Conservation (phyloP, 345 rosid species). For the Mallotus nudiflorus region DNA sequence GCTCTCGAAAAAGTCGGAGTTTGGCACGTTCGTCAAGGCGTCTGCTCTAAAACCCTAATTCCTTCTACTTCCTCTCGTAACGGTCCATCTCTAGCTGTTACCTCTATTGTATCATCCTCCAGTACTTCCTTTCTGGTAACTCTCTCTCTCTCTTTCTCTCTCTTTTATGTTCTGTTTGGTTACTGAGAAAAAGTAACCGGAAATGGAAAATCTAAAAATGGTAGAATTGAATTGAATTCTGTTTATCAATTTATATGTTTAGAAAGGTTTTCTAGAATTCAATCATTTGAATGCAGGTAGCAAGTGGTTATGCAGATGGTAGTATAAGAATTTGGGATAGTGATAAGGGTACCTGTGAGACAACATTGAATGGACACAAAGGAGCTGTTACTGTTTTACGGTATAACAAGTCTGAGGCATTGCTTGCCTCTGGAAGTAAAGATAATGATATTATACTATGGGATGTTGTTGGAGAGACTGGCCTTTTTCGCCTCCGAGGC, state of each 20-base stretch:
- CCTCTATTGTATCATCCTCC: constrained; percentile 52
- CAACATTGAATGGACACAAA: constrained; percentile 75
- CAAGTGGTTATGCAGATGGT: constrained; percentile 78
- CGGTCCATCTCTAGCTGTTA: constrained; percentile 55
- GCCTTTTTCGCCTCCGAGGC: constrained; percentile 80
- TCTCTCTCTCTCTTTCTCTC: background rate
- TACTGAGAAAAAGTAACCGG: background rate
- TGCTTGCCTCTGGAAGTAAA: constrained; percentile 94
- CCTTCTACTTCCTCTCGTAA: constrained; percentile 54
- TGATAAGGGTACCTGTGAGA: constrained; percentile 78
- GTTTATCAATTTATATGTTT: no score
- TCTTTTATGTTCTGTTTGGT: background rate
- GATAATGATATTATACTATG: constrained; percentile 87
- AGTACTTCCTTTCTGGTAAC: constrained; percentile 61
- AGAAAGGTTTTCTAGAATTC: no score
- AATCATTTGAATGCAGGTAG: constrained; percentile 32
- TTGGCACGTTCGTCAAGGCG: constrained; percentile 94
- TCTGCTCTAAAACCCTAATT: constrained; percentile 62
- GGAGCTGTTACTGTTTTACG: constrained; percentile 80
- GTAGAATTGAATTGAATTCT: background rate
- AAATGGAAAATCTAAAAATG: background rate
- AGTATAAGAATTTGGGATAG: constrained; percentile 84
- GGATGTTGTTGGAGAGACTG: constrained; percentile 91
- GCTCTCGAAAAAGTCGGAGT: constrained; percentile 83
- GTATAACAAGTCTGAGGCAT: constrained; percentile 63